Base-by-base conservation (phyloP, 345 rosid genomes). In the Citrus trifoliata region DNA sequence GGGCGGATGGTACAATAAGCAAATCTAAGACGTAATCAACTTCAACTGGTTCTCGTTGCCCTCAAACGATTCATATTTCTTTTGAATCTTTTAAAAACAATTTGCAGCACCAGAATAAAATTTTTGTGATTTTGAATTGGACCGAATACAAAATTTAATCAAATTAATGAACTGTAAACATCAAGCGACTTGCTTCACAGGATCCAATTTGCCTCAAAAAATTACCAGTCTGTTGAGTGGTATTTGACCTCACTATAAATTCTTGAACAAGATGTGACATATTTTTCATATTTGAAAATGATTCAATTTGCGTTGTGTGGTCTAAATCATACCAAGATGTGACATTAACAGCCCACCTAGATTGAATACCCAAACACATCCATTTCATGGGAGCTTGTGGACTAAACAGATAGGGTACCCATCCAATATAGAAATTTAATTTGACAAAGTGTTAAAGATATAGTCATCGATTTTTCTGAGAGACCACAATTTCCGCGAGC, bases 311-410 rank as follows among this genome's bases (percentile, higher is more conserved):
- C 25, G 71, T 51, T 75, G 71, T 24, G 69, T 48, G 30, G 62
- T 75, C 71, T 32, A 55, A 46, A 75, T 75, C 78, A 48, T 68
- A 75, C 55, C 70, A 48, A 56, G 10, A n/a, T 48, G 61, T 48
- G 78, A 75, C 33, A 30, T 13, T 48, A 48, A 75, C 78, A 19
- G 62, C 71, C 62, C n/a, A 30, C 78, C 78, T 64, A 63, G 30
- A 19, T 63, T 63, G 7, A 6, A 63, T 28, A 46, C 19, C 30
- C 56, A 51, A 64, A 30, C 46, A 64, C 7, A 63, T 35, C 61
- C 2, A 48, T 30, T 30, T 25, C 58, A 38, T 21, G 69, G 67
- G 67, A 46, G 37, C 37, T 40, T 14, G 38, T 27, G 3, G 5
- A 63, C n/a, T 10, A 42, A 25, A 46, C 6, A 3, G 59, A 24